phyloP scores from a whole-genome alignment of 2,329 filamentous ascomycete species.

The Thelonectria olida region DNA sequence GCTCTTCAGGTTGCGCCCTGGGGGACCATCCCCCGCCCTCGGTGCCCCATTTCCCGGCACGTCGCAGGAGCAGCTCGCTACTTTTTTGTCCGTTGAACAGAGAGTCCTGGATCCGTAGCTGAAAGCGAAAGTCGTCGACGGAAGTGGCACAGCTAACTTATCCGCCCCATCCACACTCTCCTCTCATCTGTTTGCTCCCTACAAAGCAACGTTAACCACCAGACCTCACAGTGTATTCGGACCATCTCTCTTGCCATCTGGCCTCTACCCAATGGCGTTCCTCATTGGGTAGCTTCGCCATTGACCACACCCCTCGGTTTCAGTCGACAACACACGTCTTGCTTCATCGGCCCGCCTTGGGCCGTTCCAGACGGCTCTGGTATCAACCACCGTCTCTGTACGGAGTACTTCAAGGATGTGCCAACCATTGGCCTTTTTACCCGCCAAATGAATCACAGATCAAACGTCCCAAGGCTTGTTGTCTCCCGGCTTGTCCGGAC shows the following conservation, averaged over 20 bases:
- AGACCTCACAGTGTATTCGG: background rate
- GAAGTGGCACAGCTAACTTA: background rate
- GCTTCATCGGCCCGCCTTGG: background rate
- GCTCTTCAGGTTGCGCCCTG: conserved; percentile 9
- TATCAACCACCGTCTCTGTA: background rate
- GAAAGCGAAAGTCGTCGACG: conserved; percentile 7
- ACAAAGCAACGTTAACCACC: conserved; percentile 18
- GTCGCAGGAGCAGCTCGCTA: conserved; percentile 7
- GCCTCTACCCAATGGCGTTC: conserved; percentile 13
- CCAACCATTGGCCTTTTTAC: conserved; percentile 4
- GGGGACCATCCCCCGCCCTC: conserved; percentile 10
- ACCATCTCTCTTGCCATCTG: conserved; percentile 7
- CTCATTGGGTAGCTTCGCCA: background rate
- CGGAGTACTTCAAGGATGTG: conserved; percentile 12
- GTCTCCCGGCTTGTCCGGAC: conserved; percentile 35
- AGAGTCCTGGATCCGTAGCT: background rate
- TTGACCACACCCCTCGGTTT: background rate
- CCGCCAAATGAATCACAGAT: conserved; percentile 11
- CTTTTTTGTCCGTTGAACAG: conserved; percentile 8
- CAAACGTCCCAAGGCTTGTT: conserved; percentile 24
- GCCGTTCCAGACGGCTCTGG: background rate
- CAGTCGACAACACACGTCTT: background rate
- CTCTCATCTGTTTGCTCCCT: no score
- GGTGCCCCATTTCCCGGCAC: conserved; percentile 23
- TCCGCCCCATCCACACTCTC: conserved; percentile 2